Evolutionary conservation across 768 basidiomycete genomes (phyloP), one percentile per base, ranked within the genome.

Genomic region (Amylocystis lapponica): DNA sequence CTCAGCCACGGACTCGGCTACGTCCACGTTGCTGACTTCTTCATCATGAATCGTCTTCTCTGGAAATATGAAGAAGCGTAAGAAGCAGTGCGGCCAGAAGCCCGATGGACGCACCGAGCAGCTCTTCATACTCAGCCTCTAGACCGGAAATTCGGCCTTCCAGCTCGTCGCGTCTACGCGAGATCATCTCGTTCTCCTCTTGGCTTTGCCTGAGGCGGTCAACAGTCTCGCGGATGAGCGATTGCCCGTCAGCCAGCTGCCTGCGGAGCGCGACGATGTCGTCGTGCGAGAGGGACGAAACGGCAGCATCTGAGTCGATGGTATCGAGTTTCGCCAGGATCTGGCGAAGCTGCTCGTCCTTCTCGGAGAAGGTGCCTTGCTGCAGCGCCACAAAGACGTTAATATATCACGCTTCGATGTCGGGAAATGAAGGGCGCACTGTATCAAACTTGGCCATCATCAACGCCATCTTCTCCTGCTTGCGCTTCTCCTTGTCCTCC

Each of bases 381-480:
- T 89, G 53, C 50, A 48, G 44, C 27, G 23, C 40, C 22, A 25
- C 31, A 11, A 10, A 27, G 27, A 17, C 11, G 36, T 49, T 1
- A 39, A 45, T 32, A 12, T 12, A 17, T 31, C 46, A 21, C 26
- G 23, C 29, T 3, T 23, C 25, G 38, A 16, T 29, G 2, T 19
- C 34, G 40, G 43, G 36, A 27, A n/a, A 32, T 8, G 45, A 41
- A 39, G 41, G 45, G 69, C 86, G 57, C 52, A 95, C 95, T 49
- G 86, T 77, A 66, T 98, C 94, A 54, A 99, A 95, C 64, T 95
- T 94, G 46, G 95, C 91, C 95, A 99, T 97, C 91, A 99, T 96
- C 52, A 93, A 72, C 8, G 91, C 93, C 88, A 99, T 90, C 76
- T 97, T 97, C 71, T 98, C 95, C 58, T 95, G 92, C 66, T 98